phyloP scores from a whole-genome alignment of 352 stramenopile species.

The Phytophthora europaea region DNA sequence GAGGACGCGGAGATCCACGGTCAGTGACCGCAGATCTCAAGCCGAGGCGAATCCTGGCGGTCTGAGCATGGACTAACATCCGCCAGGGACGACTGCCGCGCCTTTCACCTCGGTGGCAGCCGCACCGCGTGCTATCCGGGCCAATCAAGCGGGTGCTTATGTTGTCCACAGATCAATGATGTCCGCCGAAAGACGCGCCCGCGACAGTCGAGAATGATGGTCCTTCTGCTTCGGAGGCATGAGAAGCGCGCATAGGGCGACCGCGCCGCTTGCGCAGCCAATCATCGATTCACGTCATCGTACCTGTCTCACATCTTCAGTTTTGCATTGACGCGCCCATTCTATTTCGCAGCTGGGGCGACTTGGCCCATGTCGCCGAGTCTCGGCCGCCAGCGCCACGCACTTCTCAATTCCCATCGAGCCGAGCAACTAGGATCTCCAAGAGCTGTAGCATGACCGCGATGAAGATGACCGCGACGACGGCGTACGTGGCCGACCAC shows the following conservation, averaged over 20 bases:
- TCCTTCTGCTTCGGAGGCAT: conserved; percentile 12
- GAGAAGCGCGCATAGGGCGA: no score
- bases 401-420: conserved; percentile 35
- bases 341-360: conserved; percentile 2
- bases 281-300: conserved; percentile 19
- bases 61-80: not conserved
- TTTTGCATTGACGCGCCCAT: conserved; percentile 15
- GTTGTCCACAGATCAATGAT: conserved; percentile 31
- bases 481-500: conserved; percentile 23
- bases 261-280: conserved; percentile 1
- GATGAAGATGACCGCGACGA: conserved; percentile 9
- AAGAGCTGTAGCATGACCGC: conserved; percentile 18
- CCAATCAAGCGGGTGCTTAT: conserved; percentile 9
- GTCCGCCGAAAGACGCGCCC: not conserved
- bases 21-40: not conserved
- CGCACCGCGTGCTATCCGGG: not conserved
- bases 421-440: not conserved
- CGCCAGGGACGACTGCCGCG: not conserved
- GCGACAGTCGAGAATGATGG: not conserved
- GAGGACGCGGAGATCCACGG: no score
- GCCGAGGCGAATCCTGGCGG: not conserved
- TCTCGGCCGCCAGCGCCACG: not conserved
- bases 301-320: conserved; percentile 41
- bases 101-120: not conserved
- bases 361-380: not conserved